Evolutionary conservation across 208 protist genomes (phyloP), one percentile per base, ranked within the genome.

Genomic region (Blastocrithidia nonstop): DNA sequence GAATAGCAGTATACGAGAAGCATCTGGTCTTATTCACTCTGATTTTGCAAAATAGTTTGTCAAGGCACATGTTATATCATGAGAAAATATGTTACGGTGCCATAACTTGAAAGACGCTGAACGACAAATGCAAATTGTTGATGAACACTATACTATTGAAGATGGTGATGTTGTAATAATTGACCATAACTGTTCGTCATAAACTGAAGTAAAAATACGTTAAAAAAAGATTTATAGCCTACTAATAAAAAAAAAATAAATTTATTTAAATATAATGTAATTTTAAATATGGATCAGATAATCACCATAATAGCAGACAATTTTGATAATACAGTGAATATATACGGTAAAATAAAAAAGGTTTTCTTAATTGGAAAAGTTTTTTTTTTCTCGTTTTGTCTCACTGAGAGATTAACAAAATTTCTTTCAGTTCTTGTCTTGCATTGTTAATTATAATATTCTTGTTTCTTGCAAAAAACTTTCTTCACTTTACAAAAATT

Each of bases 141-240:
- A 63, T 20, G 70, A 58, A 6, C 49, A 45, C 22, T 82, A 91
- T 41, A 57, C 64, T 9, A 87, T 91, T 68, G 60, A 62, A 45
- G 81, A 91, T 57, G 81, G 81, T 13, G 81, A 87, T 24, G 67
- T 91, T 36, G 57, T 91, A 20, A 85, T 91, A 52, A 77, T 87
- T 6, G 64, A 91, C 42, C 81, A 91, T 61, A 69, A 61, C 47
- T 61, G 72, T 13, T 43, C 29, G 29, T n/a, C 29, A 11, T 11
- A 15, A n/a, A n/a, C 11, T 35, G n/a, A n/a, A 11, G 29, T 15
- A 1, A 23, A 29, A 26, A 54, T 42, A 45, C 37, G 29, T n/a
- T 11, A 35, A n/a, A 13, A 36, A 43, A 25, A 25, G 24, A 1
- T 27, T 15, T 6, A 8, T 17, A 33, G 16, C 5, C 13, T 16